phyloP scores from a whole-genome alignment of 768 basidiomycete species.

The Serpula lacrymans region DNA sequence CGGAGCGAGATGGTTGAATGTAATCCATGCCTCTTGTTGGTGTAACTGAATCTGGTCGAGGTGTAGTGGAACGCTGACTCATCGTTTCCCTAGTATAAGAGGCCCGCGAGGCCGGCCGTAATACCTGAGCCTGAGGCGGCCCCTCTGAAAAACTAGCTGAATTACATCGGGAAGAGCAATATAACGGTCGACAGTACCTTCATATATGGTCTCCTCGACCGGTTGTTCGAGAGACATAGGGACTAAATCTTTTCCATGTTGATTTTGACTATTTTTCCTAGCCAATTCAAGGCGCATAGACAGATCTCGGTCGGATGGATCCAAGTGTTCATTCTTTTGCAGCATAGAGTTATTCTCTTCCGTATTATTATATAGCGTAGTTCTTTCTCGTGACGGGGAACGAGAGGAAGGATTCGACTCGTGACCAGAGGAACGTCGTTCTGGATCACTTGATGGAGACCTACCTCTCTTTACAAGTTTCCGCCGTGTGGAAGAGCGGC shows the following conservation, averaged over 20 bases:
- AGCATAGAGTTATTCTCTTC: no score
- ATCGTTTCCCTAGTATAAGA: conserved; percentile 38
- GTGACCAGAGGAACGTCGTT: conserved; percentile 31
- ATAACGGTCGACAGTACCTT: no score
- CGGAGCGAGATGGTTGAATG: conserved; percentile 37
- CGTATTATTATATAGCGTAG: conserved; percentile 38
- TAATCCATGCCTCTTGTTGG: conserved; percentile 33
- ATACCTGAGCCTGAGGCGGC: conserved; percentile 47
- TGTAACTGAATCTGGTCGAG: conserved; percentile 41
- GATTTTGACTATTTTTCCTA: conserved; percentile 77
- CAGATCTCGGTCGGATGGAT: conserved; percentile 75
- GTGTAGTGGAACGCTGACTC: conserved; percentile 44
- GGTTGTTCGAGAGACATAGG: conserved; percentile 42
- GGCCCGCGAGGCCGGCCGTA: conserved; percentile 54
- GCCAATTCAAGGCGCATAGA: conserved; percentile 78
- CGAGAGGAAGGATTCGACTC: conserved; percentile 34
- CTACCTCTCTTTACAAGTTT: conserved; percentile 44
- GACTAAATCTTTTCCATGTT: conserved; percentile 46
- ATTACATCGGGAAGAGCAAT: no score
- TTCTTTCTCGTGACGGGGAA: conserved; percentile 41
- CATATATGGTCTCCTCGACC: conserved; percentile 69
- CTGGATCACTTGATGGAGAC: conserved; percentile 37
- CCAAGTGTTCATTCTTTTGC: conserved; percentile 50
- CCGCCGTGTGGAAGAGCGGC: conserved; percentile 41
- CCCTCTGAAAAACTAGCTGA: conserved; percentile 56